Evolutionary conservation across 306 rosid species (phyloP), one percentile per base, ranked within the genome.

Genomic region (Trifolium repens): DNA sequence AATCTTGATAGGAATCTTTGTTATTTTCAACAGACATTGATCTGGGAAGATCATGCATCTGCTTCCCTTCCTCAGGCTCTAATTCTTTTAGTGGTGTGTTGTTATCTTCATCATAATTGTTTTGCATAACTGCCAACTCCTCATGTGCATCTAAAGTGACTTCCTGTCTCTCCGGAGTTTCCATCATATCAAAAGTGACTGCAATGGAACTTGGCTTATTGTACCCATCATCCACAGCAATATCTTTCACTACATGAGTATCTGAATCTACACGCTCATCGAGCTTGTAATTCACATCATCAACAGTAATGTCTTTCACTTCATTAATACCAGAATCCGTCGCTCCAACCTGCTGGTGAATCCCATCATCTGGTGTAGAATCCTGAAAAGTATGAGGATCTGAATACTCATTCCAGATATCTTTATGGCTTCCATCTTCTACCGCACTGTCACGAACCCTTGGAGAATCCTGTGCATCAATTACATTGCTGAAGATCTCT

Each of bases 401-500:
- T 52, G 83, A 78, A 76, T 90, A 88, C 82, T 91, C 98, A 87
- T 88, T 91, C 93, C 90, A 83, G 44, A 77, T 78, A 72, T 77
- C 90, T 78, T 85, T 85, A 62, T 77, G 79, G 69, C 78, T 85
- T 74, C 71, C 81, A 79, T 72, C 80, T 86, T 85, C 89, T 40
- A 35, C 72, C 57, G 4, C 32, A 78, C 52, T 84, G 14, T 80
- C 66, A 55, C 72, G 87, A 86, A 59, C 71, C 83, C 76, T 58
- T 61, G 75, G 77, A 85, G 87, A 74, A 76, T 90, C 96, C 42
- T 76, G 92, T 62, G 44, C 84, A 72, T 94, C 98, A 40, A 88
- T 79, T 69, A 66, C 85, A 82, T 75, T 91, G 88, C 91, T 90
- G 85, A 94, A 94, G 71, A 90, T 86, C 86, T 94, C 98, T 84